Evolutionary conservation across 2,329 filamentous ascomycete species (phyloP).

Genomic region (Penicillium hesseltinei): DNA sequence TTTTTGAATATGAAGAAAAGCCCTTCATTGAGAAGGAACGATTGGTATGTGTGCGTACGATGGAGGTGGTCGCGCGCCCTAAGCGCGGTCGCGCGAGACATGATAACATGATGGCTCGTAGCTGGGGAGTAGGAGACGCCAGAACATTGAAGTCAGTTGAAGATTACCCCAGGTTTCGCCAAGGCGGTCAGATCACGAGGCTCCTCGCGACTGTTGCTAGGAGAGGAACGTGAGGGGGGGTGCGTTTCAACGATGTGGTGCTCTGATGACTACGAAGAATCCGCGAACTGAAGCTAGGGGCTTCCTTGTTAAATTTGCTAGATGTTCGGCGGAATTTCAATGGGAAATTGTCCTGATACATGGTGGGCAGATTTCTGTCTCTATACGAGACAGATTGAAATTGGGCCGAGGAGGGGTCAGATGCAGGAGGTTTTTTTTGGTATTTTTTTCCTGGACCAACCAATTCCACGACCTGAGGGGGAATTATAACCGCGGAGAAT

Average conservation of each 20-base stretch:
- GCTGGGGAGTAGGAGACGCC: neutral
- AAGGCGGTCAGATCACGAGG: neutral
- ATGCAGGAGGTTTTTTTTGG: conserved; percentile 12
- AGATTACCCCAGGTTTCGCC: neutral
- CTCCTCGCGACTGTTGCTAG: conserved; percentile 37
- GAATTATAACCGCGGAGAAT: conserved; percentile 4
- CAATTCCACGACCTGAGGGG: neutral
- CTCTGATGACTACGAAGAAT: conserved; percentile 46
- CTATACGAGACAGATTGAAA: conserved; percentile 28
- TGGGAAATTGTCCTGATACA: conserved; percentile 39
- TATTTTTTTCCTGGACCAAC: conserved; percentile 1
- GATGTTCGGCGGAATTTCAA: conserved; percentile 43
- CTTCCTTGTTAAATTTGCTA: conserved; percentile 47
- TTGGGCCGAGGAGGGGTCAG: conserved; percentile 28
- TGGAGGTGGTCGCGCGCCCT: conserved; percentile 5
- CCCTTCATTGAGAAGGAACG: conserved; percentile 12
- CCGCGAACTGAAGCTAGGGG: conserved; percentile 42
- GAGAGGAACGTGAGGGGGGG: conserved; percentile 47
- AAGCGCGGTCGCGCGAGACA: conserved; percentile 1
- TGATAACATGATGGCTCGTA: neutral
- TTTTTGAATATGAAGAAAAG: conserved; percentile 8
- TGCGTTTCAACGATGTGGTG: conserved; percentile 45
- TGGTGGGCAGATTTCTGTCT: conserved; percentile 29
- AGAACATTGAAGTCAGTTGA: neutral
- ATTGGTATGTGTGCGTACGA: conserved; percentile 5